Base-by-base conservation (phyloP, 306 rosid genomes). In the Trifolium subterraneum region DNA sequence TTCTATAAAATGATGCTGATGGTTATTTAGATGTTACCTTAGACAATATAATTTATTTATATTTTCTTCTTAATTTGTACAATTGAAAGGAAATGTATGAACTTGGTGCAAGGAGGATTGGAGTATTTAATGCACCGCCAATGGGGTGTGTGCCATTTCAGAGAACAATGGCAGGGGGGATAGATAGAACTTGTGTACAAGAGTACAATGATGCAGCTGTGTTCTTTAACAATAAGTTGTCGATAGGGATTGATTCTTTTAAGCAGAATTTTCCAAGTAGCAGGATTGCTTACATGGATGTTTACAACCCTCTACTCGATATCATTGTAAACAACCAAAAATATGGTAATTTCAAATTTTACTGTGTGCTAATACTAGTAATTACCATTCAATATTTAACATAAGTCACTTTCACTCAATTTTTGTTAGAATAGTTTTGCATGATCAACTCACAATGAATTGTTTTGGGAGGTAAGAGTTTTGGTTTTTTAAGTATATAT, bases 141-240 rank as follows among this genome's bases (percentile, higher is more conserved):
- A 68, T 89, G 3, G 92, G 95, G 8, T 85, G 91, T 70, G 73
- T 89, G 16, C 95, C 92, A 0, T 87, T 84, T 9, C 95, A 87
- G 65, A 87, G 95, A 80, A 89, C 95, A 1, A 7, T 76, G 8
- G 87, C 71, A 0, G 92, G 95, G 25, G 95, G 95, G 48, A 10
- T 62, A 14, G 27, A 5, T 8, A 87, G 95, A 76, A 23, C n/a
- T 0, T 82, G 89, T 19, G 86, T 80, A 2, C 82, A 77, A 18
- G 58, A 85, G 0, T 47, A 78, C 63, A 89, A 87, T 23, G 70
- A 38, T 8, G 88, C 88, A 10, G 81, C 87, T 1, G 36, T 13
- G 52, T 23, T 87, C 3, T 87, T 85, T 70, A 89, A 89, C 78
- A 5, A 29, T 47, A 89, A 87, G 36, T 56, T 89, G 25, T 22